Conservation (phyloP, 2,329 filamentous ascomycete species). For the Claviceps sp. region DNA sequence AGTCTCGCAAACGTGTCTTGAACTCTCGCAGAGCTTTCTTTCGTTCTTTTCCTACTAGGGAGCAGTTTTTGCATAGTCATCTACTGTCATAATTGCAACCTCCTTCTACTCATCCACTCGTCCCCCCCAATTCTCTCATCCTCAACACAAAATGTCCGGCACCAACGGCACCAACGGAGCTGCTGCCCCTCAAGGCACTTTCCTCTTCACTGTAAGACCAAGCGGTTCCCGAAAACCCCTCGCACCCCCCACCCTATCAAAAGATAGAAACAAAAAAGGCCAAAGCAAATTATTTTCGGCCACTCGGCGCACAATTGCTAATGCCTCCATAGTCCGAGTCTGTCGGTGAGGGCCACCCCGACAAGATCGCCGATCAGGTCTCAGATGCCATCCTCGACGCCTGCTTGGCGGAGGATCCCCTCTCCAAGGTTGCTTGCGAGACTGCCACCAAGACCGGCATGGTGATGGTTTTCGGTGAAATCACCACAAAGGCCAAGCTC, state of each 20-base stretch:
- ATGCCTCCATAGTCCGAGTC: conserved; percentile 55
- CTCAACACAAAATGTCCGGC: conserved; percentile 34
- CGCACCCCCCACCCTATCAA: not conserved
- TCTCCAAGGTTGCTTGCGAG: conserved; percentile 98
- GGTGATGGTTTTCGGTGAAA: conserved; percentile 98
- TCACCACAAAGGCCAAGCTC: conserved; percentile 87
- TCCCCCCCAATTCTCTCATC: conserved; percentile 7
- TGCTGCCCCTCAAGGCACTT: conserved; percentile 44
- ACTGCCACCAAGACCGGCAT: conserved; percentile 99
- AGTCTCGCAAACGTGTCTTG: not conserved
- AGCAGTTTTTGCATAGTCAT: not conserved
- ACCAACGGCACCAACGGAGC: conserved; percentile 34
- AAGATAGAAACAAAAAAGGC: not conserved
- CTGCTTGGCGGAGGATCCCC: conserved; percentile 83
- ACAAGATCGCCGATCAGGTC: conserved; percentile 97
- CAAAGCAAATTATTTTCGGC: not conserved
- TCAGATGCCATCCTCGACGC: conserved; percentile 98
- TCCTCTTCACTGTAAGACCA: conserved; percentile 63
- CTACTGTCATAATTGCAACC: not conserved
- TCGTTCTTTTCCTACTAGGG: not conserved
- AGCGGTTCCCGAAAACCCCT: not conserved
- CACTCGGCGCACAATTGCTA: conserved; percentile 8
- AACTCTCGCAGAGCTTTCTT: not conserved
- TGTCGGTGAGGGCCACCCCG: conserved; percentile 81
- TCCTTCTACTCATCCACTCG: not conserved